These are phyloP conservation scores for Fremontodendron californicum DNA, from an alignment of 345 rosid genomes.

Conservation along the genomic window DNA sequence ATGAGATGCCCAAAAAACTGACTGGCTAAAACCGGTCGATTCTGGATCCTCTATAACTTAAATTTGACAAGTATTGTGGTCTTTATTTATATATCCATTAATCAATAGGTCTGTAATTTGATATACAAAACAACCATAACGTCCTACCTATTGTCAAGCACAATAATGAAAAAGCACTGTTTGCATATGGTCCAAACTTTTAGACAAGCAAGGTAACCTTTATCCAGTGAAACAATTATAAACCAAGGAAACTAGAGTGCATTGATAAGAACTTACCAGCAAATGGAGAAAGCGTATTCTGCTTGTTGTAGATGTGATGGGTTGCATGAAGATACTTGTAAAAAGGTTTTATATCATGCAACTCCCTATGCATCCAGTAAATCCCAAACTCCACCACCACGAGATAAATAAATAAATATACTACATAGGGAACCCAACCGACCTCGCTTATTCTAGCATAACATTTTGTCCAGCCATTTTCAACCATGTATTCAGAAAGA, in stretches of 20 bases:
- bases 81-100: background rate
- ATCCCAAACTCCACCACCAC: slow-evolving; percentile 81
- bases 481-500: slow-evolving; percentile 75
- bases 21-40: background rate
- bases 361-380: slow-evolving; percentile 93
- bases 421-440: slow-evolving; percentile 51
- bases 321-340: slow-evolving; percentile 89
- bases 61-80: background rate
- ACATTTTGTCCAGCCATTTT: slow-evolving; percentile 90
- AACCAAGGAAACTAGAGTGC: slow-evolving; percentile 1
- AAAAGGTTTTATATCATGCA: slow-evolving; percentile 90
- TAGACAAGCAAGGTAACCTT: background rate
- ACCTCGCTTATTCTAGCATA: slow-evolving; percentile 53
- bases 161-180: too few relatives aligned
- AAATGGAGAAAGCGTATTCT: slow-evolving; percentile 91
- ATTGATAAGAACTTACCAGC: slow-evolving; percentile 59
- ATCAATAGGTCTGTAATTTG: background rate
- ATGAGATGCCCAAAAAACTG: background rate
- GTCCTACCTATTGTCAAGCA: background rate
- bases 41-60: background rate
- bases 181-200: background rate
- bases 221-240: background rate
- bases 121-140: background rate
- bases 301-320: slow-evolving; percentile 96
- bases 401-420: slow-evolving; percentile 51